Evolutionary conservation across 78 protist species (phyloP).

Genomic region (Cavenderia fasciculata): DNA sequence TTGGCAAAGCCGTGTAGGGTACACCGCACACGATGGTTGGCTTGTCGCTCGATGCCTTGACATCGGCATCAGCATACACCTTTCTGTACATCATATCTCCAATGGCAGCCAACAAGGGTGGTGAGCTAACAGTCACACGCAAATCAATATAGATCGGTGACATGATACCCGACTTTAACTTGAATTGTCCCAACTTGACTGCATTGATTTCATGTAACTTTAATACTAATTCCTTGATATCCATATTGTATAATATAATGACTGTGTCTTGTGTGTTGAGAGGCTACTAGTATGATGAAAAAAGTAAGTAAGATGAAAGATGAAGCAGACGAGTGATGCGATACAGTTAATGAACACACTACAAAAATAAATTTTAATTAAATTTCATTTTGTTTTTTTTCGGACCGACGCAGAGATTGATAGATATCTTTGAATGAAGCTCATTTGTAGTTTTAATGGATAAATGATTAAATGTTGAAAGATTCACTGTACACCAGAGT

Average conservation of each 20-base stretch:
- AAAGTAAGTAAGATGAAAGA: no score
- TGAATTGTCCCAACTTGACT: slow-evolving; percentile 84
- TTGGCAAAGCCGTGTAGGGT: slow-evolving; percentile 91
- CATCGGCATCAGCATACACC: neutral
- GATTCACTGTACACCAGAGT: no score
- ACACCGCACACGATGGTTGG: slow-evolving; percentile 84
- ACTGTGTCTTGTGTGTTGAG: neutral
- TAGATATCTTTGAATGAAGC: no score
- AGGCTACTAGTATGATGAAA: no score
- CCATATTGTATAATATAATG: neutral
- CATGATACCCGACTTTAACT: slow-evolving; percentile 86
- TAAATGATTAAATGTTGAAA: no score
- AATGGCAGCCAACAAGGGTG: slow-evolving; percentile 55
- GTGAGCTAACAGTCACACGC: slow-evolving; percentile 83
- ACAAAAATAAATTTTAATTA: no score
- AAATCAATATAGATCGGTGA: slow-evolving; percentile 90
- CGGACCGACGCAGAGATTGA: no score
- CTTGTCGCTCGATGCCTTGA: neutral
- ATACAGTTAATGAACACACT: no score
- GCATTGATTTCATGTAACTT: slow-evolving; percentile 73
- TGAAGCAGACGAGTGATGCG: no score
- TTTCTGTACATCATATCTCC: slow-evolving; percentile 76
- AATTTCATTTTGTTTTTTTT: no score
- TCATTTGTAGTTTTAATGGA: no score
- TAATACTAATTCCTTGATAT: slow-evolving; percentile 39